These are phyloP conservation scores for Hanseniaspora guilliermondii DNA, from an alignment of 805 yeast species.

Conservation along the genomic window DNA sequence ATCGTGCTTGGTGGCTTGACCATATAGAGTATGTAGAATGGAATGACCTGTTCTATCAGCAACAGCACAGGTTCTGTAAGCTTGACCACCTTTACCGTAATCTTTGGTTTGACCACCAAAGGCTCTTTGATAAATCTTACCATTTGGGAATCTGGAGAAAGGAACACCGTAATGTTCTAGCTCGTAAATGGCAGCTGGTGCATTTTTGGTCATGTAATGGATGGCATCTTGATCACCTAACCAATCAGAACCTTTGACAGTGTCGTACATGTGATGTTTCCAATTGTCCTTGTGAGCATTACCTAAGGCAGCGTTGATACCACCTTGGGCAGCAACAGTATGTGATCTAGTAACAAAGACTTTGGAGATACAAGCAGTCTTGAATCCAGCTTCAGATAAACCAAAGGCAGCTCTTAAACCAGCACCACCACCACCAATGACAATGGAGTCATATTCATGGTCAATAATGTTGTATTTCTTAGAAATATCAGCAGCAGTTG, in stretches of 20 bases:
- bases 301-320: constrained; percentile 96
- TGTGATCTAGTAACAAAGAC: constrained; percentile 97
- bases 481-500: constrained; percentile 6
- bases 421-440: constrained; percentile 99
- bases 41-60: constrained; percentile 99
- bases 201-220: constrained; percentile 97
- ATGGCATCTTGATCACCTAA: constrained; percentile 98
- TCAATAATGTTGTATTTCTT: constrained; percentile 78
- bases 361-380: constrained; percentile 94
- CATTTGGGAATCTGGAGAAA: constrained; percentile 91
- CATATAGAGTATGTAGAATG: constrained; percentile 84
- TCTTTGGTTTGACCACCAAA: constrained; percentile 96
- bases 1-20: constrained; percentile 92
- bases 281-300: constrained; percentile 97
- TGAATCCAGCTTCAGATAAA: constrained; percentile 89
- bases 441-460: constrained; percentile 96
- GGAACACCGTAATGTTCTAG: constrained; percentile 98
- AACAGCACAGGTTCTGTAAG: constrained; percentile 98
- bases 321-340: constrained; percentile 99
- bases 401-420: constrained; percentile 98
- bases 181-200: constrained; percentile 90
- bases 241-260: constrained; percentile 99
- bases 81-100: constrained; percentile 97
- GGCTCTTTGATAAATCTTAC: constrained; percentile 95
- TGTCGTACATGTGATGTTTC: constrained; percentile 99